Base-by-base conservation (phyloP, 2,329 filamentous ascomycete genomes). In the Aspergillus brunneoviolaceus region DNA sequence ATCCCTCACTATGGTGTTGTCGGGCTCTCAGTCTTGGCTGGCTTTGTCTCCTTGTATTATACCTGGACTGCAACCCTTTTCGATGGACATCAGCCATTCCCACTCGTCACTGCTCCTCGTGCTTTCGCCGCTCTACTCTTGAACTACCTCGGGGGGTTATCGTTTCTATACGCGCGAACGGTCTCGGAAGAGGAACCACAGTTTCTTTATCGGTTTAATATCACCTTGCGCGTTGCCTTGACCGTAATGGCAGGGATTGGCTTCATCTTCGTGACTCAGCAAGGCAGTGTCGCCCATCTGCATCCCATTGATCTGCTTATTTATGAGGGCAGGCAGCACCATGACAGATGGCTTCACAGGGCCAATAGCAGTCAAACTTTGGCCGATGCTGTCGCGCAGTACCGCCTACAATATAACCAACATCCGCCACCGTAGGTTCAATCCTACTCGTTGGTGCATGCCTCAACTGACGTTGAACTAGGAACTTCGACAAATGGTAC, bases 401-500 rank as follows among this genome's bases (percentile, higher is more conserved):
- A 87, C 69, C 78, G 75, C 49, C 70, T 74, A 53, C 79, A 83
- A 62, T 85, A 87, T 66, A 70, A 76, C 2, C 79, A 81, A 56
- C 77, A 81, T 61, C 85, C 85, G 1, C 85, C 85, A 27, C 85
- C 85, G 72, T 77, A 67, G 63, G 75, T 70, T 56, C 29, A 48
- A 10, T 1, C 33, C 5, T 1, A 21, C 27, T 6, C 14, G n/a
- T 12, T 2, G 23, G 55, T 50, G 14, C 42, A 33, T 31, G 11
- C 27, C 14, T 16, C 21, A 6, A 27, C 61, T 67, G 59, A 54
- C 12, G 23, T 55, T 14, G 25, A 45, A n/a, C 51, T 53, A 77
- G 74, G 10, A 80, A 81, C 12, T 88, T 87, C 63, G 82, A 87
- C 62, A 74, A 80, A 59, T 87, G 85, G 85, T 87, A 84, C 65